phyloP scores from a whole-genome alignment of 306 rosid genomes.

The Cyamopsis tetragonoloba region DNA sequence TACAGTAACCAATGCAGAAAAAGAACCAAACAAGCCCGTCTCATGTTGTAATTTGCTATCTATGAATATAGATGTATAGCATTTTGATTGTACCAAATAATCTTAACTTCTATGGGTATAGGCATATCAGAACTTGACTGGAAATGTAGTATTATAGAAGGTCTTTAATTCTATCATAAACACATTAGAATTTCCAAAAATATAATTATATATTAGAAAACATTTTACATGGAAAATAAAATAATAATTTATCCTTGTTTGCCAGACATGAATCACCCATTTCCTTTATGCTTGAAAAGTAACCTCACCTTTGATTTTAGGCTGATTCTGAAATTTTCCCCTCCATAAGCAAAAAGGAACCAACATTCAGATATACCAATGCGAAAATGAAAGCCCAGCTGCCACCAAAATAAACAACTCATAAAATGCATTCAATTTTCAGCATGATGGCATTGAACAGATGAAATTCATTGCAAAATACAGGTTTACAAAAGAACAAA shows the following conservation, averaged over 20 bases:
- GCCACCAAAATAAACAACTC: not conserved
- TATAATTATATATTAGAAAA: not conserved
- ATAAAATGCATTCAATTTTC: not conserved
- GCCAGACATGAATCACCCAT: not conserved
- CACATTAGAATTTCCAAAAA: not conserved
- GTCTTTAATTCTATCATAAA: not conserved
- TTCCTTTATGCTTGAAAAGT: not conserved
- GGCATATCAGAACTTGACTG: too few relatives aligned
- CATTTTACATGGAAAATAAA: not conserved
- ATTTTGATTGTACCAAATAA: not conserved
- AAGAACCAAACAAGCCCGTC: not conserved
- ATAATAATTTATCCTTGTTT: not conserved
- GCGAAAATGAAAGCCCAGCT: not conserved
- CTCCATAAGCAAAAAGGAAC: not conserved
- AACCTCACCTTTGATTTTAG: not conserved
- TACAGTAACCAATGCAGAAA: not conserved
- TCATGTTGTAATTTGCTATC: too few relatives aligned
- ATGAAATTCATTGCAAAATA: not conserved
- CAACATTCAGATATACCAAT: not conserved
- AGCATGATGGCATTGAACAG: not conserved
- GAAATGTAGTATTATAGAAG: too few relatives aligned
- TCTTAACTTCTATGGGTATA: not conserved
- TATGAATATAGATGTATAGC: too few relatives aligned
- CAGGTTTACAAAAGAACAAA: not conserved
- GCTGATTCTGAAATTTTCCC: not conserved